Evolutionary conservation across 1,284 basidiomycete genomes (phyloP).

Genomic region (Ceratorhiza oryzae-sativae): DNA sequence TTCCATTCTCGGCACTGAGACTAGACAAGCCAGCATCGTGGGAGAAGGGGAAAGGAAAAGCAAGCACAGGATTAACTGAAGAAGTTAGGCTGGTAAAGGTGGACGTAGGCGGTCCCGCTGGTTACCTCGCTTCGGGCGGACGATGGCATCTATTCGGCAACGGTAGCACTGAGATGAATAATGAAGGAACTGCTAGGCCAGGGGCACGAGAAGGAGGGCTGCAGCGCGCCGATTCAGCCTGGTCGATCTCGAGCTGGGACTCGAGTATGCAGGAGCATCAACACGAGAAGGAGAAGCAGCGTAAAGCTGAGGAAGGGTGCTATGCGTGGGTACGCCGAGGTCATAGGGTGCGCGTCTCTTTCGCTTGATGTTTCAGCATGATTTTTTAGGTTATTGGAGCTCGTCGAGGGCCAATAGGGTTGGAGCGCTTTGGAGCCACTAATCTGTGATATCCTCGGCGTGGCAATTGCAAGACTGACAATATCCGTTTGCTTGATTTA

Average conservation of each 20-base stretch:
- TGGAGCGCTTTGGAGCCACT: conserved; percentile 5
- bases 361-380: conserved; percentile 10
- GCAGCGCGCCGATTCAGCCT: conserved; percentile 24
- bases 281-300: conserved; percentile 22
- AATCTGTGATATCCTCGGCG: not conserved
- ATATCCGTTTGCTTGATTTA: conserved; percentile 22
- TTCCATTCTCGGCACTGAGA: conserved; percentile 15
- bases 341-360: conserved; percentile 22
- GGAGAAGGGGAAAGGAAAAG: conserved; percentile 26
- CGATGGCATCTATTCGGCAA: conserved; percentile 31
- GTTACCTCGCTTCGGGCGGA: conserved; percentile 32
- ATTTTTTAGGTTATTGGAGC: not conserved
- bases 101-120: conserved; percentile 30
- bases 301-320: conserved; percentile 28
- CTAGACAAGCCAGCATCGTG: conserved; percentile 13
- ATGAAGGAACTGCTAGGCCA: not conserved
- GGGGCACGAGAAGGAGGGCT: not conserved
- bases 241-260: conserved; percentile 34
- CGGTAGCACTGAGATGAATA: not conserved
- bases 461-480: conserved; percentile 13
- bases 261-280: conserved; percentile 32
- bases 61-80: not conserved
- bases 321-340: conserved; percentile 30
- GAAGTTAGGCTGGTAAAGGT: conserved; percentile 31
- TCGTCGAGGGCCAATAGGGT: not conserved